Base-by-base conservation (phyloP, 1,284 basidiomycete species). In the Mycena citricolor region DNA sequence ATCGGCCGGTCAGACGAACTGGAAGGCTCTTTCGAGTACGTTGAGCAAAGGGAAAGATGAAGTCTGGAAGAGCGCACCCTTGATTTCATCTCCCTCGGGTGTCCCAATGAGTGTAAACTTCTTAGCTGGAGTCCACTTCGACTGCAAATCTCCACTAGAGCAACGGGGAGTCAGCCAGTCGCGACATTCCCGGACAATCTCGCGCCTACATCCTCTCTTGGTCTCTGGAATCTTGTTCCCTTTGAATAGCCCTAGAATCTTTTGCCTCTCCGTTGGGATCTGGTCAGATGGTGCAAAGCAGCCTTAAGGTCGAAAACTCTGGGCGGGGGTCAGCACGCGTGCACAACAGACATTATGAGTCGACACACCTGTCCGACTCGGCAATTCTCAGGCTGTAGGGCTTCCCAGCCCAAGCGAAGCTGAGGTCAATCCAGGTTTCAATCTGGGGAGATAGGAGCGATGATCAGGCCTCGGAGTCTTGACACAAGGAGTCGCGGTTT, bases 41-140 rank as follows among this genome's bases (percentile, higher is more conserved):
- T 26, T 39, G 11, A 16, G 19, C 10, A 2, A 31, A 1, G 25
- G 28, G 30, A 30, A 11, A 17, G 32, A 42, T 28, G 31, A 33
- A 11, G 29, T 42, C n/a, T n/a, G n/a, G n/a, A 8, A 48, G 40
- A 19, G 61, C 69, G 42, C 28, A 72, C 71, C 60, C 13, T 87
- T 88, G 62, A 92, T 82, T 58, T 90, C 87, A 51, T 86, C 74
- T 25, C 88, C 88, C 63, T 89, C 78, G 0, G 87, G 86, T 7
- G 90, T 93, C 12, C 90, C 90, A 17, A 94, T 71, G 24, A 93
- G 69, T 10, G 79, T 85, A 59, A 92, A 92, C 58, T 86, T 90
- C 69, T 83, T 85, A 37, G 77, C 79, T 24, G 69, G 59, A 0
- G 66, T 52, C 12, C 86, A 67, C 42, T 77, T 76, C 39, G 91